A percentile compares a stretch with the other conserved stretches of the same genome.
phyloP scores from a whole-genome alignment of 169 alveolate species.

The Babesia ovis region DNA sequence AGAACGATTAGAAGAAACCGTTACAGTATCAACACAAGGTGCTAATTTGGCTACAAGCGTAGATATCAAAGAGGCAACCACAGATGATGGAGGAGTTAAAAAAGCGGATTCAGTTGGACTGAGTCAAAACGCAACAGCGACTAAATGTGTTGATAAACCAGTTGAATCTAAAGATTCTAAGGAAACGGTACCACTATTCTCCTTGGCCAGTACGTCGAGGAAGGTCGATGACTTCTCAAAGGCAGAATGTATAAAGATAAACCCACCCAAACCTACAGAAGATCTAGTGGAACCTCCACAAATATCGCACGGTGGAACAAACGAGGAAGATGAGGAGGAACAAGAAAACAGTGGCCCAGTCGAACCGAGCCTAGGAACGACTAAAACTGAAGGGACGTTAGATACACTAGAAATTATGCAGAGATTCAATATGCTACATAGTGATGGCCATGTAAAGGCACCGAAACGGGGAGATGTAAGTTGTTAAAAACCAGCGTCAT shows the following conservation, averaged over 20 bases:
- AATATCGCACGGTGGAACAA: neutral
- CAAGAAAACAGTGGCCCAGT: neutral
- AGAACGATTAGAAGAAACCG: neutral
- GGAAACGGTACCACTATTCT: constrained; percentile 2
- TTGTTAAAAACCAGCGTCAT: neutral
- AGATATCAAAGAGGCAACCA: neutral
- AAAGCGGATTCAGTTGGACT: neutral
- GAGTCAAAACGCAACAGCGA: neutral
- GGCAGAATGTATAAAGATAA: constrained; percentile 1
- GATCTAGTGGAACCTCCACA: neutral
- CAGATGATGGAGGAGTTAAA: neutral
- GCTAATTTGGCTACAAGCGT: neutral
- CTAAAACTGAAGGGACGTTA: neutral
- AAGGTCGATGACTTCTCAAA: constrained; percentile 23
- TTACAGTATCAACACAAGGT: neutral
- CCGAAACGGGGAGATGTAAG: constrained; percentile 38
- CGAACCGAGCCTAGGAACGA: neutral
- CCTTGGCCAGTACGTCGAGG: constrained; percentile 17
- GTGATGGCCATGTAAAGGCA: constrained; percentile 16
- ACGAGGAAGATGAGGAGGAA: constrained; percentile 1
- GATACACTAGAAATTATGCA: constrained; percentile 42
- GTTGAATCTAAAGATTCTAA: neutral
- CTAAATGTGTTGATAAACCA: neutral
- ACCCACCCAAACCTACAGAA: neutral
- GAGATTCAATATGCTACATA: constrained; percentile 23